Percentiles rank a stretch among this genome's conserved stretches.
Evolutionary conservation across 768 basidiomycete genomes (phyloP).

Genomic region (Tylopilus vinaceipallidus): DNA sequence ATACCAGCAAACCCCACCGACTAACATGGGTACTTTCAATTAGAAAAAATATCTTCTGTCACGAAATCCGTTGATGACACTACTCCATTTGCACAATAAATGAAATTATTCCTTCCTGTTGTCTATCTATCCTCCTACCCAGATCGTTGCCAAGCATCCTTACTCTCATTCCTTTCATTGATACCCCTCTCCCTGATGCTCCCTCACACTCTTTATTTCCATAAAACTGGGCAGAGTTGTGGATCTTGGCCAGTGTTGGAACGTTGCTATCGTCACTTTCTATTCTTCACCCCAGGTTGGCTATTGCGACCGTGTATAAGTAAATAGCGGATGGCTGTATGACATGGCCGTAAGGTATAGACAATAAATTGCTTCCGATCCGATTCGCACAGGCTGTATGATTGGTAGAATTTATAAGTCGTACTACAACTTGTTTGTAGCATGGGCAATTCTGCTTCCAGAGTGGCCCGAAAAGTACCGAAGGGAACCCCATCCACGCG

Average conservation of each 20-base stretch:
- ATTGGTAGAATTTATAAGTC: too few species aligned
- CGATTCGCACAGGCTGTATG: too few species aligned
- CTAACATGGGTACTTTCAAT: constrained; percentile 74
- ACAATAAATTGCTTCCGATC: constrained; percentile 24
- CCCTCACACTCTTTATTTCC: constrained; percentile 25
- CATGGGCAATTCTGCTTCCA: constrained; percentile 68
- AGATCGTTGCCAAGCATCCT: constrained; percentile 24
- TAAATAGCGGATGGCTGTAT: constrained; percentile 40
- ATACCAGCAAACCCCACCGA: constrained; percentile 74
- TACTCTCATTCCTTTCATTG: constrained; percentile 25
- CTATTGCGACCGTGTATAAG: constrained; percentile 36
- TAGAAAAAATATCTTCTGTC: constrained; percentile 34
- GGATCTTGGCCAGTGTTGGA: constrained; percentile 31
- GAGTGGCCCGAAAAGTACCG: constrained; percentile 55
- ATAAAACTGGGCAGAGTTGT: constrained; percentile 22
- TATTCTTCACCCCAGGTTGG: constrained; percentile 34
- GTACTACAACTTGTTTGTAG: too few species aligned
- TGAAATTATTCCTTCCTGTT: constrained; percentile 33
- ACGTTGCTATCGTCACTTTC: constrained; percentile 29
- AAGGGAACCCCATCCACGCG: constrained; percentile 43
- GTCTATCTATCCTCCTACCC: constrained; percentile 32
- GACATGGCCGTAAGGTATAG: constrained; percentile 35
- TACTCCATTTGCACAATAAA: constrained; percentile 31
- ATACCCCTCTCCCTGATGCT: constrained; percentile 28
- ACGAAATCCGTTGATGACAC: constrained; percentile 44